Evolutionary conservation across 2,329 filamentous ascomycete genomes (phyloP), one percentile per base, ranked within the genome.

Genomic region (Calonectria montana): DNA sequence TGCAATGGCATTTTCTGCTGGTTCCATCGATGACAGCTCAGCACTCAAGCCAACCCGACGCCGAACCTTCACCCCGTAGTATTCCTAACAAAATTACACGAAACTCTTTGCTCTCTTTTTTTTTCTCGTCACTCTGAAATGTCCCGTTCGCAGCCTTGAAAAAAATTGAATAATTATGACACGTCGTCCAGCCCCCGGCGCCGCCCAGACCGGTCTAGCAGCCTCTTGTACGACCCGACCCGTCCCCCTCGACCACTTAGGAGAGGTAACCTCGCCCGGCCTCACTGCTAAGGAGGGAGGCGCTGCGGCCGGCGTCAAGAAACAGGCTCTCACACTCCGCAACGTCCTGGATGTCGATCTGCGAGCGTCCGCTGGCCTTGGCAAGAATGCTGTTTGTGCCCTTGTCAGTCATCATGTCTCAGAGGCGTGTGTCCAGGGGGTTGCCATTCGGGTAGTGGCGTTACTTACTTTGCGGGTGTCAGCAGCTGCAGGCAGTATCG

Each of bases 401-500:
- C 76, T 78, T 73, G 80, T 82, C 74, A 83, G 81, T 76, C 75
- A 75, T 70, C 75, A 72, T 79, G 80, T 81, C 79, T 83, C 76
- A 76, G 77, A 80, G 53, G 27, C 23, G 23, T 27, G 43, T 57
- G 41, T 50, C 48, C 63, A 61, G 67, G 62, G 75, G 70, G 57
- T 72, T 70, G 70, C 72, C 73, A 75, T 74, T 68, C 70, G 72
- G 74, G 68, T 70, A 71, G 57, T 35, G 31, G 41, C 65, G 64
- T 66, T 66, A 43, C 87, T 81, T 85, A 91, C 89, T 90, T 96
- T 65, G 95, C 93, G 2, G 96, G 96, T 29, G 95, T 94, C 78
- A 99, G 88, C 77, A 99, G 86, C 86, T 98, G 97, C 82, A 99
- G 87, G 77, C 96, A 96, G 86, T 99, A 99, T 77, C 97, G 89